Percentiles rank a stretch among this genome's conserved stretches.
These are phyloP conservation scores for Crassisporium funariophilum DNA, from an alignment of 768 basidiomycete genomes.

Conservation along the genomic window DNA sequence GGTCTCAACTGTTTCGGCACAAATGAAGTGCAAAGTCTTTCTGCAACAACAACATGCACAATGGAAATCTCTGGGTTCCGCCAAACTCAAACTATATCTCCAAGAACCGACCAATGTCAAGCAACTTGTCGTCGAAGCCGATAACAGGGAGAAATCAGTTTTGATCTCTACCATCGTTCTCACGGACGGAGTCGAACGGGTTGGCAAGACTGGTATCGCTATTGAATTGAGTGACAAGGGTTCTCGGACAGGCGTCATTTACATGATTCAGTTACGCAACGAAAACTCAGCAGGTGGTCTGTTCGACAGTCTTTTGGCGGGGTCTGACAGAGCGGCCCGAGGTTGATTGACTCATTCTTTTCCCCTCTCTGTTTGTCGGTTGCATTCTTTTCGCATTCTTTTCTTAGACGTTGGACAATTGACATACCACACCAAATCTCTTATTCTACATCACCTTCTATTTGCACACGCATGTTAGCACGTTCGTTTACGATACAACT, in stretches of 20 bases:
- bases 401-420: conserved; percentile 13
- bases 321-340: conserved; percentile 68
- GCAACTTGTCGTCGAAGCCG: conserved; percentile 93
- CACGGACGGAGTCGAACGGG: conserved; percentile 94
- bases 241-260: conserved; percentile 88
- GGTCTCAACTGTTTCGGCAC: conserved; percentile 76
- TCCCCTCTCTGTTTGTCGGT: conserved; percentile 5
- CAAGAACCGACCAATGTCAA: conserved; percentile 88
- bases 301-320: conserved; percentile 84
- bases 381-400: conserved; percentile 6
- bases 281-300: conserved; percentile 83
- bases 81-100: conserved; percentile 83
- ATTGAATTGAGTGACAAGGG: conserved; percentile 94
- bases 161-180: conserved; percentile 95
- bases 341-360: conserved; percentile 6
- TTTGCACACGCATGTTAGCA: conserved; percentile 11
- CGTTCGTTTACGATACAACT: conserved; percentile 12
- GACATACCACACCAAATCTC: conserved; percentile 7
- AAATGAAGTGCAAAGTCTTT: conserved; percentile 99
- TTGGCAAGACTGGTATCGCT: conserved; percentile 98
- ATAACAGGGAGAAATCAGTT: conserved; percentile 71
- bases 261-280: conserved; percentile 96
- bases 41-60: conserved; percentile 94
- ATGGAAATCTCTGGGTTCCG: conserved; percentile 94
- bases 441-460: conserved; percentile 12